Conservation (phyloP, 805 yeast species). For the Nematodospora valgi region DNA sequence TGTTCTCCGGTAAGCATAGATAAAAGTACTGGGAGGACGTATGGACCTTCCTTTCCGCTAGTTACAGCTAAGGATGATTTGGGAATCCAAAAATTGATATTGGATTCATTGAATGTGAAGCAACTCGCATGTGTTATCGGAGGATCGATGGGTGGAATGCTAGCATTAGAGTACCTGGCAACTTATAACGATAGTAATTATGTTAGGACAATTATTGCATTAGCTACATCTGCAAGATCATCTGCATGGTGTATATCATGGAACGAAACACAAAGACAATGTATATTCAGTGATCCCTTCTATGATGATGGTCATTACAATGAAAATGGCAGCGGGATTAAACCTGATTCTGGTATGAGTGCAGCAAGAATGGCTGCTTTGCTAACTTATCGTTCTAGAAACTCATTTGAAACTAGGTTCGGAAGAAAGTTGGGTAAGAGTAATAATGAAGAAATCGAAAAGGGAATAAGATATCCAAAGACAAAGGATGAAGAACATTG, state of each 20-base stretch:
- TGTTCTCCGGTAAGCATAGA: conserved; percentile 88
- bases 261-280: conserved; percentile 98
- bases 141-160: conserved; percentile 99
- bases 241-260: conserved; percentile 99
- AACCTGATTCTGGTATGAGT: conserved; percentile 81
- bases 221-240: conserved; percentile 92
- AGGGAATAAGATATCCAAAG: conserved; percentile 37
- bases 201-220: conserved; percentile 69
- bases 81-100: conserved; percentile 66
- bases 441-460: conserved; percentile 11
- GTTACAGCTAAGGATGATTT: conserved; percentile 94
- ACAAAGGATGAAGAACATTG: conserved; percentile 68
- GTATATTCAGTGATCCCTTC: conserved; percentile 92
- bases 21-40: conserved; percentile 67
- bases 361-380: conserved; percentile 98
- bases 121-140: conserved; percentile 85
- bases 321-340: conserved; percentile 45
- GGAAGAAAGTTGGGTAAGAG: too few species aligned
- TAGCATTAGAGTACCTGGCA: conserved; percentile 79
- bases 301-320: conserved; percentile 86
- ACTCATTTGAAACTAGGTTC: conserved; percentile 86
- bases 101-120: conserved; percentile 78
- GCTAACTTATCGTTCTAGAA: conserved; percentile 86
- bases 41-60: conserved; percentile 94
- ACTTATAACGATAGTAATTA: conserved; percentile 59